Conservation (phyloP, 2,329 filamentous ascomycete species). For the Colletotrichum somersetense region DNA sequence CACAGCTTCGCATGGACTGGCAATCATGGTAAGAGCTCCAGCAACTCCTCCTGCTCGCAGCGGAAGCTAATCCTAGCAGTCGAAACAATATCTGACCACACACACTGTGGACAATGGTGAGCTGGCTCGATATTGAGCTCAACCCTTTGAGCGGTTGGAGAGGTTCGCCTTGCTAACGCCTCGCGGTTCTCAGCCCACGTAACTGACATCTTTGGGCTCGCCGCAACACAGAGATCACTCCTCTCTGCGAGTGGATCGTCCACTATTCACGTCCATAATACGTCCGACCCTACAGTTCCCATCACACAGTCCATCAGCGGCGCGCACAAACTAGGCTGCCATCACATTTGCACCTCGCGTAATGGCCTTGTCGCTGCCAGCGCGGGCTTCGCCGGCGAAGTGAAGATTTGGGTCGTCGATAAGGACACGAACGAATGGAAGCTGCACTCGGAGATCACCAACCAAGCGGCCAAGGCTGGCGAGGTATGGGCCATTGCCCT, state of each 20-base stretch:
- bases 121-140: conserved; percentile 44
- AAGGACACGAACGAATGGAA: conserved; percentile 69
- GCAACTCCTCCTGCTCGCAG: too few relatives aligned
- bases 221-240: conserved; percentile 78
- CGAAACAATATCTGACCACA: conserved; percentile 96
- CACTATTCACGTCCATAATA: conserved; percentile 83
- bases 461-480: conserved; percentile 67
- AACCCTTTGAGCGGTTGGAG: neutral
- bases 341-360: conserved; percentile 82
- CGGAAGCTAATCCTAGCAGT: conserved; percentile 66
- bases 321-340: conserved; percentile 90
- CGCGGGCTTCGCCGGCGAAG: conserved; percentile 89
- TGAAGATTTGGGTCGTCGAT: conserved; percentile 82
- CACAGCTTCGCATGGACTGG: conserved; percentile 51
- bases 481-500: conserved; percentile 91
- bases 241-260: conserved; percentile 90
- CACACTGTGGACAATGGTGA: conserved; percentile 90
- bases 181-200: conserved; percentile 72
- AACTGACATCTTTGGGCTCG: conserved; percentile 86
- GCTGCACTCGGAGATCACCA: conserved; percentile 60
- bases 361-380: conserved; percentile 82
- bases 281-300: conserved; percentile 77
- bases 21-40: conserved; percentile 54
- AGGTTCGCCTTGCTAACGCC: conserved; percentile 3
- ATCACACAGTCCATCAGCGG: conserved; percentile 82